Evolutionary conservation across 768 basidiomycete genomes (phyloP).

Genomic region (Coprinopsis strossmayeri): DNA sequence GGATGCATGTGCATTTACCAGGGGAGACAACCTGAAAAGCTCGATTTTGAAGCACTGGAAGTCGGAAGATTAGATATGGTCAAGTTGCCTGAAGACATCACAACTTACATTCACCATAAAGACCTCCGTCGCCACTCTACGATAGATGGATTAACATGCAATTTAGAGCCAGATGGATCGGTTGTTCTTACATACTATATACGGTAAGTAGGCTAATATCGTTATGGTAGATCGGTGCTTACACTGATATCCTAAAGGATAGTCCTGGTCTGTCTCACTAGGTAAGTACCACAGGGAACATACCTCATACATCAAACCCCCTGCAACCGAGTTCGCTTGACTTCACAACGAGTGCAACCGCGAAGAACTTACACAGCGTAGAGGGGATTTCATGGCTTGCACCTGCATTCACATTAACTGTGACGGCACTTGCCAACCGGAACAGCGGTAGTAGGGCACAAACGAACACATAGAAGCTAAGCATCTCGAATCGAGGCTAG

Average conservation of each 20-base stretch:
- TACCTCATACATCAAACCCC: conserved; percentile 53
- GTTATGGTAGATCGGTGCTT: conserved; percentile 18
- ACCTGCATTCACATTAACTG: conserved; percentile 35
- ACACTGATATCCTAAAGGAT: conserved; percentile 53
- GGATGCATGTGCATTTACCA: conserved; percentile 23
- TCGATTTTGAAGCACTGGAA: conserved; percentile 57
- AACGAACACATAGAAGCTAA: background rate
- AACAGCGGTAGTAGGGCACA: conserved; percentile 1
- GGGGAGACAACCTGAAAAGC: conserved; percentile 62
- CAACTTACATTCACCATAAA: conserved; percentile 54
- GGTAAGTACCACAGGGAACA: no score
- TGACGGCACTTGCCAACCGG: conserved; percentile 13
- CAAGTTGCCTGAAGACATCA: background rate
- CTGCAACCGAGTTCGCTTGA: conserved; percentile 9
- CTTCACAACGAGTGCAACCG: background rate
- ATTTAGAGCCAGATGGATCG: background rate
- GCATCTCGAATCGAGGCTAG: background rate
- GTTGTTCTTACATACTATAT: conserved; percentile 27
- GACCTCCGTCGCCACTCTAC: conserved; percentile 61
- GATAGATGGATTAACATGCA: background rate
- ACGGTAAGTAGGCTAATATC: conserved; percentile 2
- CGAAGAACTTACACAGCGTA: conserved; percentile 37
- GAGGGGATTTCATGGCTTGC: conserved; percentile 48
- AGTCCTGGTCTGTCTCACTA: no score
- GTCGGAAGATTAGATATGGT: background rate